Base-by-base conservation (phyloP, 2,329 filamentous ascomycete species). In the Epichloe gansuensis region DNA sequence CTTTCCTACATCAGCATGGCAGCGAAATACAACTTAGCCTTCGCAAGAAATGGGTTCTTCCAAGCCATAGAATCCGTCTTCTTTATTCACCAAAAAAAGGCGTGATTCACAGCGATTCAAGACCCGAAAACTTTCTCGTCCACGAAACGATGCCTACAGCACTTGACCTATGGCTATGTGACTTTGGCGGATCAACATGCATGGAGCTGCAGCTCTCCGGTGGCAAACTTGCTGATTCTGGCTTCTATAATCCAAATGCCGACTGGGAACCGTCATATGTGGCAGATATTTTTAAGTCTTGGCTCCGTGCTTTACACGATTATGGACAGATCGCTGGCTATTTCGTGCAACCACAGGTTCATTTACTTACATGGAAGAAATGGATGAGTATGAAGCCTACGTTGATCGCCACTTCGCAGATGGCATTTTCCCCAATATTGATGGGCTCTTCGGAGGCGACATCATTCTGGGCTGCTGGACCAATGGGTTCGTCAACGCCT, bases 41-140 rank as follows among this genome's bases (percentile, higher is more conserved):
- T 27, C 46, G 49, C 39, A 46, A 54, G 23, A 51, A 42, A 54
- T 67, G 61, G 61, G 61, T 62, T 58, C 49, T 43, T 51, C 15
- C 60, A 68, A 55, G 61, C 59, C n/a, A 57, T 57, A 21, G 60
- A 66, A 56, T 56, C 60, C 13, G 55, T 66, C 50, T 54, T 51
- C 12, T 65, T 60, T 51, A 17, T 17, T 17, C 17, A 17, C 17
- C 51, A 46, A 54, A 49, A 49, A 57, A 58, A 34, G 63, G 62
- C 23, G 61, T 68, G 12, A 63, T 68, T 47, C 62, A 67, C 51
- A 61, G 59, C 41, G 63, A 68, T 58, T 57, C 67, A 35, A 61
- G 61, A 41, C 63, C 63, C 17, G 57, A 63, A 4, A 65, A 67
- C 51, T 63, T 64, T 49, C 59, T 68, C 35, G 56, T 68, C 23